Conservation (phyloP, 2,329 filamentous ascomycete genomes). For the Penicillium sp. region DNA sequence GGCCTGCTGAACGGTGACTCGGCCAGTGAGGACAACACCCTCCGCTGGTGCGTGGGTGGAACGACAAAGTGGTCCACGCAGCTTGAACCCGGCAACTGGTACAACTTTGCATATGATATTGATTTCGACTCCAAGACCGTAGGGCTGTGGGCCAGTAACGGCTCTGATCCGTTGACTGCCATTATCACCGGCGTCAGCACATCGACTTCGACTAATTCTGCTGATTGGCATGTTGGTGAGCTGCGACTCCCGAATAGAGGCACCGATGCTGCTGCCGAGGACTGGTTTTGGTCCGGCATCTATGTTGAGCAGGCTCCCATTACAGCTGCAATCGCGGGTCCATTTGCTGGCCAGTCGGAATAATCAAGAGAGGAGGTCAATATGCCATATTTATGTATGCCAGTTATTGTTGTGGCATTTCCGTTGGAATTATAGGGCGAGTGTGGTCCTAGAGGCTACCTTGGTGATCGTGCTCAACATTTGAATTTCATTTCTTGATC, state of each 20-base stretch:
- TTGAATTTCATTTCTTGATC: background rate
- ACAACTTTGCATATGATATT: constrained; percentile 74
- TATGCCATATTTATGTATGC: too few species aligned
- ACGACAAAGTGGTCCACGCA: constrained; percentile 63
- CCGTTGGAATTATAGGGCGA: too few species aligned
- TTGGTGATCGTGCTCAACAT: background rate
- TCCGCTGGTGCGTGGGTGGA: constrained; percentile 66
- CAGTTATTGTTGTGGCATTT: background rate
- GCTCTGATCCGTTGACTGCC: constrained; percentile 57
- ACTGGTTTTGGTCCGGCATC: constrained; percentile 71
- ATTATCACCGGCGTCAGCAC: constrained; percentile 62
- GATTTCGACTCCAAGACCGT: constrained; percentile 66
- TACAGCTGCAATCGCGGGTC: constrained; percentile 42
- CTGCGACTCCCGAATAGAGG: constrained; percentile 63
- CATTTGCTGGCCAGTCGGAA: constrained; percentile 9
- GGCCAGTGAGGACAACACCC: constrained; percentile 54
- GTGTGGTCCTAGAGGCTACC: background rate
- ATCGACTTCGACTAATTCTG: constrained; percentile 65
- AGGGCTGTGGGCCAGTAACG: constrained; percentile 70
- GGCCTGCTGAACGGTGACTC: constrained; percentile 49
- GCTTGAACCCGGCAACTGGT: constrained; percentile 67
- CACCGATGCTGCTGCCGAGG: constrained; percentile 57
- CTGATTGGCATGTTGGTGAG: constrained; percentile 72
- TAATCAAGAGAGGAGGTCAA: background rate
- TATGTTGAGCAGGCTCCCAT: constrained; percentile 65